Base-by-base conservation (phyloP, 177 flowering plant genomes). In the Vitis hybrid region DNA sequence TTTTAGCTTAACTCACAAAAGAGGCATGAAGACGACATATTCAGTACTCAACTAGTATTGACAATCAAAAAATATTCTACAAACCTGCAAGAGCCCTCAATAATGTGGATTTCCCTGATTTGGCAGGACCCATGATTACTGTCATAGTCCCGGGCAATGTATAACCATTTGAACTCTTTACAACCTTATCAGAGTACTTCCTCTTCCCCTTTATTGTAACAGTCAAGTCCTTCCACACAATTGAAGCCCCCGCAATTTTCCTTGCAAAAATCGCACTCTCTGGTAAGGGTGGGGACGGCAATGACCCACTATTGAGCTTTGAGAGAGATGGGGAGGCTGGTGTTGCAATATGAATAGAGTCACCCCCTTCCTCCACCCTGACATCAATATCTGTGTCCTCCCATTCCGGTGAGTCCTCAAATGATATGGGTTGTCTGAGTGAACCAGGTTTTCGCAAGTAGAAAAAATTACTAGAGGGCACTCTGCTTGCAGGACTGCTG, bases 381-480 rank as follows among this genome's bases (percentile, higher is more conserved):
- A 84, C 86, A 73, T 91, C 99, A 70, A 80, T 68, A 76, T 95
- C 97, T 2, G 92, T 88, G 49, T 95, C 99, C 64, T 89, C 99
- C 99, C 99, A 96, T 66, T 89, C 98, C 0, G 99, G 99, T 3
- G 99, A 96, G 76, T 96, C 99, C 83, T 93, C 99, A 69, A 93
- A 96, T 1, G 98, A 93, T 26, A 93, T 93, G 4, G 99, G 93
- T 64, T 93, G 93, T 58, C 94, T 78, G 9, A 88, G 72, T 5
- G 93, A 86, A 23, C 93, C 97, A 4, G 98, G 98, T 79, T 91
- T 93, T 48, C 98, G 79, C 68, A 93, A 74, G 74, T 90, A 96
- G 83, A 89, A 93, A 67, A 96, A 89, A 76, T 87, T 87, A 75
- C 91, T 89, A 0, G 95, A 88, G 1, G 95, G 97, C 10, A 93